Evolutionary conservation across 2,329 filamentous ascomycete genomes (phyloP).

Genomic region (Seiridium unicorne): DNA sequence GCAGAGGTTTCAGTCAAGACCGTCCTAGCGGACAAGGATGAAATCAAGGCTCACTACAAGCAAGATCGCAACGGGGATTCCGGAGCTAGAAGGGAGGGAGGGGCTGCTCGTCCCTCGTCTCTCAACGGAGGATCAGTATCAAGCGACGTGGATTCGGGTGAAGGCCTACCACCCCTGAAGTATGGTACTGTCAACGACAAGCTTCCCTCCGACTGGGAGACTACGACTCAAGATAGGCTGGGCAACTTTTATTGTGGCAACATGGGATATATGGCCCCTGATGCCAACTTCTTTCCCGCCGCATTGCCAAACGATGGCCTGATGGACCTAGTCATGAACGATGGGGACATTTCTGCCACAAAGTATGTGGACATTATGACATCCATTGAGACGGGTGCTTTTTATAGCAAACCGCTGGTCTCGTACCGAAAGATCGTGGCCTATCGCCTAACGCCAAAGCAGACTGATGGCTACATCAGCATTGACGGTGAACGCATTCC

Average conservation of each 20-base stretch:
- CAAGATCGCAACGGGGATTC: constrained; percentile 25
- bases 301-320: constrained; percentile 80
- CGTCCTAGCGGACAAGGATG: constrained; percentile 72
- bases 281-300: constrained; percentile 84
- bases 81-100: constrained; percentile 26
- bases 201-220: constrained; percentile 74
- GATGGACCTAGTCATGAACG: constrained; percentile 79
- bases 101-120: constrained; percentile 6
- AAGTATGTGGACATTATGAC: constrained; percentile 69
- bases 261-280: constrained; percentile 88
- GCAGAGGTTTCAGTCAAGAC: constrained; percentile 86
- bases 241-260: constrained; percentile 95
- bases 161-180: constrained; percentile 67
- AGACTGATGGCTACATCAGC: constrained; percentile 79
- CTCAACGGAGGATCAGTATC: constrained; percentile 19
- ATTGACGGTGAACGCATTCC: constrained; percentile 89
- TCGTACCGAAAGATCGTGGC: constrained; percentile 83
- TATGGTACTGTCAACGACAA: constrained; percentile 80
- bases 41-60: constrained; percentile 71
- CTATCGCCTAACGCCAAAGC: constrained; percentile 78
- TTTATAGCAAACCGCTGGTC: constrained; percentile 79
- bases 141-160: constrained; percentile 28
- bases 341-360: constrained; percentile 68
- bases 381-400: constrained; percentile 67
- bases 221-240: constrained; percentile 71